These are phyloP conservation scores for Lagenaria siceraria DNA, from an alignment of 306 rosid species.

Conservation along the genomic window DNA sequence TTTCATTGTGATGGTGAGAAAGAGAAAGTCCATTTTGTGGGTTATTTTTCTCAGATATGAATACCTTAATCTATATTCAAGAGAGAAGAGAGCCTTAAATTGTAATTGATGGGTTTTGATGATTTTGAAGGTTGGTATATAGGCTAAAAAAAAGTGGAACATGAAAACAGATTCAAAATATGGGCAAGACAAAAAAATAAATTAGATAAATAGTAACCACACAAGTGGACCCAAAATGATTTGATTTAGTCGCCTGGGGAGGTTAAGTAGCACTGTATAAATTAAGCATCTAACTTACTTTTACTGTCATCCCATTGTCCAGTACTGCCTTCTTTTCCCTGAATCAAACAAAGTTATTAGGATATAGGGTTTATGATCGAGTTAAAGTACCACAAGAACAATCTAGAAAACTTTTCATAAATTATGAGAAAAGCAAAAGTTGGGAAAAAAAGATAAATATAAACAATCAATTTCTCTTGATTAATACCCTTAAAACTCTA, in stretches of 20 bases:
- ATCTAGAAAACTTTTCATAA: neutral
- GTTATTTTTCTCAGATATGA: neutral
- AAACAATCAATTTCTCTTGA: neutral
- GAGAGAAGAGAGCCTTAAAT: too few relatives aligned
- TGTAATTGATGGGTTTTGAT: too few relatives aligned
- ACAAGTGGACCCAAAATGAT: neutral
- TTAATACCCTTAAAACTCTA: neutral
- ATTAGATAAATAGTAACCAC: neutral
- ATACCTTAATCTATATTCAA: neutral
- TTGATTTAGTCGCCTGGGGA: neutral
- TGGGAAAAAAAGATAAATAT: neutral
- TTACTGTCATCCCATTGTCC: constrained; percentile 56
- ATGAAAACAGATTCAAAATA: too few relatives aligned
- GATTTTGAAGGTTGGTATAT: neutral
- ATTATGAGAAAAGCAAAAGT: neutral
- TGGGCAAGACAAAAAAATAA: neutral
- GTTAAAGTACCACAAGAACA: neutral
- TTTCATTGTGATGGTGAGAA: neutral
- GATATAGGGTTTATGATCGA: neutral
- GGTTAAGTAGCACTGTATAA: neutral
- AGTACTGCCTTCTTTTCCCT: constrained; percentile 67
- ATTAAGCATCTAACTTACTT: constrained; percentile 41
- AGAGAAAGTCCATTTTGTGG: neutral
- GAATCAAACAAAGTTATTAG: constrained; percentile 12
- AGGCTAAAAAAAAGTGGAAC: neutral